Conservation (phyloP, 768 basidiomycete genomes). For the Hygrocybe coccinea region DNA sequence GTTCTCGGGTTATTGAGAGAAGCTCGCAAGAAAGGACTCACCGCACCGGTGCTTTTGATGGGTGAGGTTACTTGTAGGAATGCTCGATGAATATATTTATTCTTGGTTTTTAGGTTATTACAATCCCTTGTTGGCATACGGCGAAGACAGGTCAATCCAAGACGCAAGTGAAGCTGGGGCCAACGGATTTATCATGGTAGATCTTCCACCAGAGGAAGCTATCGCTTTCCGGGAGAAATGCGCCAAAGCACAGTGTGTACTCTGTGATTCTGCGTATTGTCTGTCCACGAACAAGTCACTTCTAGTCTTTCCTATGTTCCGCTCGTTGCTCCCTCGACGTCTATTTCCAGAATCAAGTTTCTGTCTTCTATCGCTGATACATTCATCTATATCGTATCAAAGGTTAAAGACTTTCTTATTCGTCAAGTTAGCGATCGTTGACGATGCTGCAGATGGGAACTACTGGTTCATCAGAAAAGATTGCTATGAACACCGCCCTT, state of each 20-base stretch:
- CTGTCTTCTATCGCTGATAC: constrained; percentile 90
- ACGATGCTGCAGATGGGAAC: constrained; percentile 77
- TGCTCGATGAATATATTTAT: constrained; percentile 1
- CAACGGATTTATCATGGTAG: constrained; percentile 96
- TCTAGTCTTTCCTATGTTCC: constrained; percentile 89
- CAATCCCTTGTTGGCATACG: constrained; percentile 92
- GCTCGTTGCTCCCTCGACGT: constrained; percentile 91
- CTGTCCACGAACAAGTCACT: not conserved
- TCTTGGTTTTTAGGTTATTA: constrained; percentile 71
- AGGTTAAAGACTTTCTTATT: constrained; percentile 41
- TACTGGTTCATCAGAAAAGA: constrained; percentile 81
- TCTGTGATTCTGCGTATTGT: constrained; percentile 4
- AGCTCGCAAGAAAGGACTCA: constrained; percentile 78
- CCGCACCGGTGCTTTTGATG: constrained; percentile 88
- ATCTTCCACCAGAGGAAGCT: constrained; percentile 96
- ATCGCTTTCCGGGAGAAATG: constrained; percentile 87
- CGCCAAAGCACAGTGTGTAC: constrained; percentile 64
- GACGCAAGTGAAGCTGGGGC: constrained; percentile 89
- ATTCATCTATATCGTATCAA: constrained; percentile 98
- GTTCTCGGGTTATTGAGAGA: constrained; percentile 73
- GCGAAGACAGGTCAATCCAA: constrained; percentile 88
- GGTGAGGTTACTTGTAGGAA: constrained; percentile 42
- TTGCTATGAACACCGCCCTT: constrained; percentile 66
- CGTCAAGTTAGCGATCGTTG: constrained; percentile 8
- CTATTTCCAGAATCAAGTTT: constrained; percentile 81